Conservation (phyloP, 805 yeast genomes). For the Wilhelminamyces savonicus region DNA sequence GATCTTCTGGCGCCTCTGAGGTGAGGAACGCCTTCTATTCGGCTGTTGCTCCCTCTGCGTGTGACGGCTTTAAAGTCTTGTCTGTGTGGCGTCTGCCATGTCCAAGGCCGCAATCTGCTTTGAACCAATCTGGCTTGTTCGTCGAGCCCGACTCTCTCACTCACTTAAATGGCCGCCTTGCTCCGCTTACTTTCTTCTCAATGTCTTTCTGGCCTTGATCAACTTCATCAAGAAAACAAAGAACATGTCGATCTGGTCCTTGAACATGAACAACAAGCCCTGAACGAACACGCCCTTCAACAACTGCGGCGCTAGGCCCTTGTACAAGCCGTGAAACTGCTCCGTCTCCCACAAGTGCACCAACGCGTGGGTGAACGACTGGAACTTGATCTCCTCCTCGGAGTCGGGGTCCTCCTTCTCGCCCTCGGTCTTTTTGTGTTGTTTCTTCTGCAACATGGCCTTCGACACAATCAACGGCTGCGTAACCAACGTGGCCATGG, state of each 20-base stretch:
- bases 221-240: slow-evolving; percentile 28
- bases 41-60: no score
- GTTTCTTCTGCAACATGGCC: slow-evolving; percentile 64
- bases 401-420: slow-evolving; percentile 16
- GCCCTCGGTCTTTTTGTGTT: slow-evolving; percentile 11
- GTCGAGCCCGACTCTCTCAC: no score
- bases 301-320: slow-evolving; percentile 76
- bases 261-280: slow-evolving; percentile 76
- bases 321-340: slow-evolving; percentile 62
- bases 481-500: slow-evolving; percentile 71
- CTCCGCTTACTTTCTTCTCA: no score
- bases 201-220: no score
- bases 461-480: slow-evolving; percentile 84
- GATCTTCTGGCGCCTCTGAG: no score
- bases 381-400: slow-evolving; percentile 40
- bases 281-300: slow-evolving; percentile 79
- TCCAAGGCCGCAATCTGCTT: no score
- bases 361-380: slow-evolving; percentile 59
- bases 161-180: no score
- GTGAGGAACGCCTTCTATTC: no score
- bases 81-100: no score
- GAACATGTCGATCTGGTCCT: slow-evolving; percentile 53
- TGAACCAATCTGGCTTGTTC: no score
- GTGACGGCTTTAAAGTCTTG: no score
- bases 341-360: slow-evolving; percentile 55